A percentile compares a stretch with the other conserved stretches of the same genome.
Evolutionary conservation across 257 asterid genomes (phyloP).

Genomic region (Linderniella brevidens): DNA sequence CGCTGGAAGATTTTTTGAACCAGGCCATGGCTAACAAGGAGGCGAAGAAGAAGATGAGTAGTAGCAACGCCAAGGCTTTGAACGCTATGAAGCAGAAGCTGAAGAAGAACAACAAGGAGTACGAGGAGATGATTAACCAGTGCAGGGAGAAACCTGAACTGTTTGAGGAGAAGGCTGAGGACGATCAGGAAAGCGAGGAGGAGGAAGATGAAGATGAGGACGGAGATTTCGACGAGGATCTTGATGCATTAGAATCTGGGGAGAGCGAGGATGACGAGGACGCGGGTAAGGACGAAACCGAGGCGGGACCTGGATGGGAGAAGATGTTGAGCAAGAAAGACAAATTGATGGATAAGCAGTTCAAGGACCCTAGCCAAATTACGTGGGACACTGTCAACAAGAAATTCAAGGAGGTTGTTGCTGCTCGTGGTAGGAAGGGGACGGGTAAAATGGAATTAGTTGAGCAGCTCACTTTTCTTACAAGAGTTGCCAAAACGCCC

Average conservation of each 20-base stretch:
- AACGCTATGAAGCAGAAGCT: conserved; percentile 89
- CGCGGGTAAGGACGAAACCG: conserved; percentile 17
- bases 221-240: conserved; percentile 28
- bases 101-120: conserved; percentile 72
- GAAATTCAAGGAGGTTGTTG: conserved; percentile 77
- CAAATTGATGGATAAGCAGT: conserved; percentile 80
- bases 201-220: conserved; percentile 46
- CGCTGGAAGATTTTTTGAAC: conserved; percentile 69
- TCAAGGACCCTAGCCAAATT: conserved; percentile 74
- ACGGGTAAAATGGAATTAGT: conserved; percentile 83
- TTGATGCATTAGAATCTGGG: conserved; percentile 19
- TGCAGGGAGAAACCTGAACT: conserved; percentile 77
- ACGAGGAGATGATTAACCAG: conserved; percentile 62
- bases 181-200: conserved; percentile 44
- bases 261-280: conserved; percentile 41
- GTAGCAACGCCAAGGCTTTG: conserved; percentile 85
- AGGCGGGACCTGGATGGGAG: conserved; percentile 53
- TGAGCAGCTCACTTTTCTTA: conserved; percentile 88
- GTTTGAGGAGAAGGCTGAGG: conserved; percentile 51
- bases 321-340: conserved; percentile 80
- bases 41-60: conserved; percentile 96
- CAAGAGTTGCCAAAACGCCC: conserved; percentile 89
- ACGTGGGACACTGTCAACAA: conserved; percentile 91
- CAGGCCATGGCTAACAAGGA: conserved; percentile 81
- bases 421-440: conserved; percentile 90